Conservation (phyloP, 2,329 filamentous ascomycete genomes). For the Aureobasidium sp. region DNA sequence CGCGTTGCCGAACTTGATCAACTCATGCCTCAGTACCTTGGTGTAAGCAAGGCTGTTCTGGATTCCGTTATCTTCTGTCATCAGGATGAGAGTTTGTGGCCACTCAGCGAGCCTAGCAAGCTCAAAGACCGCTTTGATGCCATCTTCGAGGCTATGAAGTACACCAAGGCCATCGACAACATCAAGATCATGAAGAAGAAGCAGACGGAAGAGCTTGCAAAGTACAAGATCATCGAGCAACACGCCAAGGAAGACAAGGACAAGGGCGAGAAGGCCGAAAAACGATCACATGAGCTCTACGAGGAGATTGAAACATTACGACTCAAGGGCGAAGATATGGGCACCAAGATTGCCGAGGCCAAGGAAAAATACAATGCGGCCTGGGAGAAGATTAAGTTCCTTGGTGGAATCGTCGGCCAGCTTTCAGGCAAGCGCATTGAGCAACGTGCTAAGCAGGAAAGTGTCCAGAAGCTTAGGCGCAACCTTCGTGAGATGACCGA, state of each 20-base stretch:
- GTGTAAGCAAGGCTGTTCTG: conserved; percentile 82
- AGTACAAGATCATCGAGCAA: conserved; percentile 66
- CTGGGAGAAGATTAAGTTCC: conserved; percentile 66
- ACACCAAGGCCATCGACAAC: conserved; percentile 95
- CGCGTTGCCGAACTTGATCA: conserved; percentile 74
- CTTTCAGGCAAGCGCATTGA: conserved; percentile 72
- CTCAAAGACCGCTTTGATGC: conserved; percentile 95
- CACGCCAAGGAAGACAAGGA: conserved; percentile 80
- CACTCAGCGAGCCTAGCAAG: conserved; percentile 76
- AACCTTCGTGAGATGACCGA: conserved; percentile 73
- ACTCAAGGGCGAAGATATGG: conserved; percentile 23
- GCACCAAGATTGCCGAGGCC: conserved; percentile 30
- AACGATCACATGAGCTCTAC: conserved; percentile 57
- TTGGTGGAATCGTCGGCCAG: conserved; percentile 65
- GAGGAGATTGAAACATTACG: conserved; percentile 30
- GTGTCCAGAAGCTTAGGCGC: conserved; percentile 60
- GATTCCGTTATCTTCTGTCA: conserved; percentile 98
- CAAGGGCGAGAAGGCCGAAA: conserved; percentile 66
- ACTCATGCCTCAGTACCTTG: conserved; percentile 77
- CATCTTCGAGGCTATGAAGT: conserved; percentile 95
- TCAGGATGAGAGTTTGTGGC: conserved; percentile 96
- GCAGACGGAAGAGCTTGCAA: conserved; percentile 66
- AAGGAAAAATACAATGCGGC: conserved; percentile 54
- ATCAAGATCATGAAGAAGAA: conserved; percentile 81
- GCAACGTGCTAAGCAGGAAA: conserved; percentile 61